Evolutionary conservation across 2,329 filamentous ascomycete species (phyloP).

Genomic region (Neurospora sp.): DNA sequence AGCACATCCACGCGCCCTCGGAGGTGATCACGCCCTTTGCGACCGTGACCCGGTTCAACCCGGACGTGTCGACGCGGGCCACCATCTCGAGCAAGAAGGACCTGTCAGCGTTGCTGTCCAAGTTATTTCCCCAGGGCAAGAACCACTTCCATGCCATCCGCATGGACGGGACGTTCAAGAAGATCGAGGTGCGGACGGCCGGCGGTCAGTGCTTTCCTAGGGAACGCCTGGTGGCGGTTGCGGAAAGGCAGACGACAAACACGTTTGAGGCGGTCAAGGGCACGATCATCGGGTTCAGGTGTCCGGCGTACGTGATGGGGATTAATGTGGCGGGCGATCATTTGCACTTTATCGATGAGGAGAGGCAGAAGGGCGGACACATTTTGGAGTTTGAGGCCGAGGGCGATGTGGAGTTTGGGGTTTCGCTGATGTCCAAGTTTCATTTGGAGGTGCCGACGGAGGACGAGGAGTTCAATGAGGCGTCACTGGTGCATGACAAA

Average conservation of each 20-base stretch:
- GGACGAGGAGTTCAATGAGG: constrained; percentile 25
- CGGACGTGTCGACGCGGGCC: constrained; percentile 13
- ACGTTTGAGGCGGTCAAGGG: constrained; percentile 20
- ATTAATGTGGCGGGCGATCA: constrained; percentile 26
- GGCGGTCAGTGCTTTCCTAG: constrained; percentile 21
- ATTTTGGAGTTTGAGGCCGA: constrained; percentile 23
- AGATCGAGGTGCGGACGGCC: constrained; percentile 23
- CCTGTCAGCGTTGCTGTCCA: constrained; percentile 16
- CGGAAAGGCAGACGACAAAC: constrained; percentile 20
- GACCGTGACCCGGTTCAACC: constrained; percentile 23
- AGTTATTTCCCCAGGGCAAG: constrained; percentile 16
- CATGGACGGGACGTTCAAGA: constrained; percentile 21
- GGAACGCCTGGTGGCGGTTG: constrained; percentile 22
- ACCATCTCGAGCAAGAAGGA: constrained; percentile 20
- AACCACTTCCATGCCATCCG: constrained; percentile 24
- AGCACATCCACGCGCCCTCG: constrained; percentile 14
- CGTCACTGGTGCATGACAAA: constrained; percentile 19
- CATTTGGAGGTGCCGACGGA: constrained; percentile 24
- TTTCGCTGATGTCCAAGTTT: constrained; percentile 21
- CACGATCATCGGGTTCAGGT: constrained; percentile 24
- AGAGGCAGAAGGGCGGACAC: constrained; percentile 23
- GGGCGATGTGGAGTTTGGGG: constrained; percentile 21
- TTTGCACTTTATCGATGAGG: constrained; percentile 25
- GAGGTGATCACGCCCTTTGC: constrained; percentile 24
- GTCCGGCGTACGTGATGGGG: constrained; percentile 23